These are phyloP conservation scores for Rossbeevera mucosa DNA, from an alignment of 768 basidiomycete species.

Conservation along the genomic window DNA sequence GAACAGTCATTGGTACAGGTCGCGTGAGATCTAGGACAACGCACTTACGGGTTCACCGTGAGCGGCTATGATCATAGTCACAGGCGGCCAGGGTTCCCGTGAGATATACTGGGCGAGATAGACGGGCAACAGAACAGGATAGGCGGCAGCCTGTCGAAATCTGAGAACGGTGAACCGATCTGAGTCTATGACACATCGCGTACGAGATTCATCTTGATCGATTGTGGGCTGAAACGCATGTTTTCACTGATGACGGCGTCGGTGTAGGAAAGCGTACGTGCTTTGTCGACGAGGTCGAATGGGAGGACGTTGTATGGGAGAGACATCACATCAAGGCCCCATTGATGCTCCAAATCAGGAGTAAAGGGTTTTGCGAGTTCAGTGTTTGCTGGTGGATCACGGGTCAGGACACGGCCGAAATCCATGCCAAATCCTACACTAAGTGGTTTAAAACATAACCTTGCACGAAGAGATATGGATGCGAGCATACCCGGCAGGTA, in stretches of 20 bases:
- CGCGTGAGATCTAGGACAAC: not conserved
- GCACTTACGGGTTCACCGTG: constrained; percentile 24
- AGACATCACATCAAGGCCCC: constrained; percentile 48
- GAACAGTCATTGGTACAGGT: not conserved
- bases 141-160: constrained; percentile 46
- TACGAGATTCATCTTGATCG: constrained; percentile 45
- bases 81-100: constrained; percentile 21
- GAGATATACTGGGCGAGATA: constrained; percentile 53
- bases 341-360: constrained; percentile 42
- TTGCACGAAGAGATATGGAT: not conserved
- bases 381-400: constrained; percentile 22
- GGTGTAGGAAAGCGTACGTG: constrained; percentile 31
- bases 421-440: constrained; percentile 20
- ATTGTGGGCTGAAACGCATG: constrained; percentile 40
- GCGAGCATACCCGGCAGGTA: constrained; percentile 27
- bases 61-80: constrained; percentile 29
- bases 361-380: constrained; percentile 44
- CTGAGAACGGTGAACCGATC: constrained; percentile 5
- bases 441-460: not conserved
- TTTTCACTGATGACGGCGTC: constrained; percentile 36
- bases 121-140: constrained; percentile 60
- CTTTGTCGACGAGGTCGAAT: constrained; percentile 41
- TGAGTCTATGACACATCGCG: constrained; percentile 12
- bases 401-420: constrained; percentile 42
- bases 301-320: constrained; percentile 56